phyloP scores from a whole-genome alignment of 2,329 filamentous ascomycete species.

The Diaporthe citrichinensis region DNA sequence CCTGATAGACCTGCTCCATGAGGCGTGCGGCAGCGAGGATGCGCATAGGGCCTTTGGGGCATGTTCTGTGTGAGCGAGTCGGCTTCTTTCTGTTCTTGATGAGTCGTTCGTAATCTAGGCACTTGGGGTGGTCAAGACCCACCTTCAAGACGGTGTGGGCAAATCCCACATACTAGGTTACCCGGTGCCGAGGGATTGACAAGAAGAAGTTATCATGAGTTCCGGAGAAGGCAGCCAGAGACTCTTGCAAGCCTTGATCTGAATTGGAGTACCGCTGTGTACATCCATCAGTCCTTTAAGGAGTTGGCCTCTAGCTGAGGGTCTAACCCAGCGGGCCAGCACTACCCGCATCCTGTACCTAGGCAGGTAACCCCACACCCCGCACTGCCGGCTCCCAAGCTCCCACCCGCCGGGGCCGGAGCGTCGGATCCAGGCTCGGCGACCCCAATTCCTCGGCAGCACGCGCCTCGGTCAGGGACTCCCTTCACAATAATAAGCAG shows the following conservation, averaged over 20 bases:
- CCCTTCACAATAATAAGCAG: not conserved
- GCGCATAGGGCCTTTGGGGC: constrained; percentile 1
- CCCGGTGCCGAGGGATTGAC: not conserved
- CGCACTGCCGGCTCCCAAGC: not conserved
- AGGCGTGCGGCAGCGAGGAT: not conserved
- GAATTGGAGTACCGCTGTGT: not conserved
- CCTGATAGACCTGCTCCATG: constrained; percentile 4
- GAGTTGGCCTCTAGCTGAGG: not conserved
- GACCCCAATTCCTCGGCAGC: constrained; percentile 28
- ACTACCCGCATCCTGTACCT: not conserved
- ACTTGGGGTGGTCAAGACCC: not conserved
- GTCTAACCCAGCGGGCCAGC: constrained; percentile 8
- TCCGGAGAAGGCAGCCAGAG: not conserved
- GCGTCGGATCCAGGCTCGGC: constrained; percentile 19
- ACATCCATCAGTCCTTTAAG: not conserved
- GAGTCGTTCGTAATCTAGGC: not conserved
- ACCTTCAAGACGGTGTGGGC: not conserved
- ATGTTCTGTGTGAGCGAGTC: not conserved
- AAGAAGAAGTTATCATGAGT: not conserved
- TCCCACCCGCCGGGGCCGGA: constrained; percentile 13
- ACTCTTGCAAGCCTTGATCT: not conserved
- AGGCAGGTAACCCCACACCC: not conserved
- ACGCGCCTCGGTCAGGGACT: constrained; percentile 2
- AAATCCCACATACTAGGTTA: not conserved
- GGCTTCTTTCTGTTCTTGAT: not conserved